Evolutionary conservation across 495 filamentous ascomycete genomes (phyloP), one percentile per base, ranked within the genome.

Genomic region (Parathielavia hyrcaniae): DNA sequence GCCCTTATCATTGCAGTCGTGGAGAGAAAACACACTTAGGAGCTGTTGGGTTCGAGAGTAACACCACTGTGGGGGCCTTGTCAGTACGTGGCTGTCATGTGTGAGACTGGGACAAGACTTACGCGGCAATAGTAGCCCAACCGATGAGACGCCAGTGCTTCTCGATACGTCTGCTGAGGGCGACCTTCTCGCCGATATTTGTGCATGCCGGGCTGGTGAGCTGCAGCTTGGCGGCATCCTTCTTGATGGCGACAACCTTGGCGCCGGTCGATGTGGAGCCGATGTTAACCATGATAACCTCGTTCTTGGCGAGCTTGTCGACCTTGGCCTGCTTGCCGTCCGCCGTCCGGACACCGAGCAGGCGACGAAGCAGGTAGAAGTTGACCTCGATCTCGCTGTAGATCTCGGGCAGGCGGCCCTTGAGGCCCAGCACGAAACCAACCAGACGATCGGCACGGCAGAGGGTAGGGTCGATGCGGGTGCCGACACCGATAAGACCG

Each of bases 291-390:
- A 98, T 97, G 66, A 92, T 87, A 64, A 97, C 90, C 73, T 98
- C 93, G 70, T 95, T 95, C 85, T 97, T 97, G 43, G 90, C 77
- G 44, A 98, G 79, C 78, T 98, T 98, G 56, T 88, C 90, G 58
- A 98, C 93, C 86, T 97, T 98, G 60, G 90, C 91, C 75, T 97
- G 95, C 81, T 97, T 98, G 66, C 93, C 93, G 64, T 98, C 93
- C 54, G 95, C 90, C 26, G 92, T 95, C 77, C 95, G 91, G 58
- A 98, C 95, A 84, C 93, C 93, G 53, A 98, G 81, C 45, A 98
- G 82, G 61, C 93, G 83, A 60, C 92, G 87, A 35, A 98, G 83
- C 58, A 98, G 79, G 81, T 97, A 97, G 83, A 96, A 98, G 81
- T 97, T 97, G 73, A 98, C 91, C 75, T 98, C 93, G 45, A 97